Evolutionary conservation across 108 stramenopile genomes (phyloP), one percentile per base, ranked within the genome.

Genomic region (Nitzschia sp.): DNA sequence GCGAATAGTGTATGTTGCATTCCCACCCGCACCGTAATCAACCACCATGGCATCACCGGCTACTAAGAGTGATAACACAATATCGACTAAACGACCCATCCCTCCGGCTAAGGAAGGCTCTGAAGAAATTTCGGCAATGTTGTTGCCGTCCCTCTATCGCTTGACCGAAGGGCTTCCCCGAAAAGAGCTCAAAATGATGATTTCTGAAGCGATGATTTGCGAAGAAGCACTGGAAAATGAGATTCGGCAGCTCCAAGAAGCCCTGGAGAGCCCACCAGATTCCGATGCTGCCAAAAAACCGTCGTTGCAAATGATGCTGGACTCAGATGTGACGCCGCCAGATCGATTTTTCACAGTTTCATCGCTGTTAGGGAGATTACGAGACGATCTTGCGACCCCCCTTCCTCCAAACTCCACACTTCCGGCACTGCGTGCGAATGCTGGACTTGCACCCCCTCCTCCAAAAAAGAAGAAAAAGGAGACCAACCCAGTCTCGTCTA

Each of bases 271-370:
- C 1, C 29, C 60, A 23, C 30, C 63, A 25, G 60, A 25, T 19
- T 46, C 55, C 1, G 35, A 51, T 17, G 42, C 59, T 19, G 32
- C 18, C 15, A 55, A 55, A 11, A 51, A 56, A 33, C 21, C 33
- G 19, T 26, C 60, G 1, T 73, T 81, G 19, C 72, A 87, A 33
- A 42, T 57, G n/a, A 86, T 92, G 48, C 46, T 95, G 24, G 68
- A 60, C 0, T 77, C 81, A 1, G 88, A 88, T 42, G 74, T 92
- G 26, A 70, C 88, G n/a, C 86, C 93, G 24, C 74, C 85, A 1
- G 89, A 91, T 76, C 60, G 76, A 33, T 87, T 81, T 64, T 95
- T 80, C 68, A 88, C 90, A 15, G 79, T 91, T 15, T 86, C 86
- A 3, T 83, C 90, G 9, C 47, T 95, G 29, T 34, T 95, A 25